These are phyloP conservation scores for Sextonia rubra DNA, from an alignment of 164 flowering plant species.

Conservation along the genomic window DNA sequence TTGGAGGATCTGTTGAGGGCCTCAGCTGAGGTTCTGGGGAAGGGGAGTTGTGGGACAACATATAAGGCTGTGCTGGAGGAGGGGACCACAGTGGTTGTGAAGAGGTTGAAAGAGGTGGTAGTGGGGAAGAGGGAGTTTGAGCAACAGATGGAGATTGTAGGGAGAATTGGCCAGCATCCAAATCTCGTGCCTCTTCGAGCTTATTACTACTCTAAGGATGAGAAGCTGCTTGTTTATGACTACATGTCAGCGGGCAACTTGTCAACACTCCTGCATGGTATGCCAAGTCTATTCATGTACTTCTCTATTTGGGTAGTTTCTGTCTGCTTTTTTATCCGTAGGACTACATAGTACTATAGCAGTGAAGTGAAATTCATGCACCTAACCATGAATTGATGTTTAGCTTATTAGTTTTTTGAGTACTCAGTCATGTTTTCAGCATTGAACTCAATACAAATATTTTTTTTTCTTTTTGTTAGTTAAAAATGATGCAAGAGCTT, in stretches of 20 bases:
- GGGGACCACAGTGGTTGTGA: slow-evolving; percentile 73
- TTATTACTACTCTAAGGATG: slow-evolving; percentile 72
- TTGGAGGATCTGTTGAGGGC: slow-evolving; percentile 70
- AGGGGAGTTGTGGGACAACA: slow-evolving; percentile 71
- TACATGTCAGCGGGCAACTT: slow-evolving; percentile 77
- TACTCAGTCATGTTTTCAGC: too few relatives aligned
- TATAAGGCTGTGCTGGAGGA: slow-evolving; percentile 63
- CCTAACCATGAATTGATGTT: too few relatives aligned
- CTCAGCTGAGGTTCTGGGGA: slow-evolving; percentile 80
- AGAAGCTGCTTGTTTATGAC: slow-evolving; percentile 85
- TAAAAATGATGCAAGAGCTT: too few relatives aligned
- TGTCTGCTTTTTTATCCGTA: slow-evolving; percentile 10
- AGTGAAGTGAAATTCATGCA: too few relatives aligned
- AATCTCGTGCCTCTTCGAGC: slow-evolving; percentile 77
- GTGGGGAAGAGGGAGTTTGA: slow-evolving; percentile 59
- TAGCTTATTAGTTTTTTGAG: too few relatives aligned
- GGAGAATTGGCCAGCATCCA: slow-evolving; percentile 53
- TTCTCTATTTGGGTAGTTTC: slow-evolving; percentile 52
- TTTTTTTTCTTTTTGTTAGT: too few relatives aligned
- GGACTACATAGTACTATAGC: too few relatives aligned
- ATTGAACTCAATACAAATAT: too few relatives aligned
- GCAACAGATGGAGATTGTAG: slow-evolving; percentile 69
- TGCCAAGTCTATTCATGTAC: slow-evolving; percentile 22
- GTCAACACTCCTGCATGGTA: slow-evolving; percentile 77
- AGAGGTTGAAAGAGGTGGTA: slow-evolving; percentile 75